These are phyloP conservation scores for Ascochyta viciae-villosae DNA, from an alignment of 2,329 filamentous ascomycete genomes.

Conservation along the genomic window DNA sequence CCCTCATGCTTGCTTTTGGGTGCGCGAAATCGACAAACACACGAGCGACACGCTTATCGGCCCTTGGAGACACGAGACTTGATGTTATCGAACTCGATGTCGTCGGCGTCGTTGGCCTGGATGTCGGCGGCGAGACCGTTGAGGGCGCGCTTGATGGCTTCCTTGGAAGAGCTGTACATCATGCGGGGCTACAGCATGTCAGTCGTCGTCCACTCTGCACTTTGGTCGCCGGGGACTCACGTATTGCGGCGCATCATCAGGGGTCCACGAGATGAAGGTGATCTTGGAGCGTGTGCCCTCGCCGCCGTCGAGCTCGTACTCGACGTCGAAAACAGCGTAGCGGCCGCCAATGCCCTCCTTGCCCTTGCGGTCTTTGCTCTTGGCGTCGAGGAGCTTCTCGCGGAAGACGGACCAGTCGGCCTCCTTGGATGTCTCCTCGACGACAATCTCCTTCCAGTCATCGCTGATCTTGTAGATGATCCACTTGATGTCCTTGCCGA, in stretches of 20 bases:
- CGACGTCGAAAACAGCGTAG: conserved; percentile 86
- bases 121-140: conserved; percentile 78
- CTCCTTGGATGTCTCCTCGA: conserved; percentile 74
- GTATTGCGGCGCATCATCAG: conserved; percentile 76
- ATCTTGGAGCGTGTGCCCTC: conserved; percentile 70
- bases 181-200: conserved; percentile 73
- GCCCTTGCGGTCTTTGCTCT: conserved; percentile 72
- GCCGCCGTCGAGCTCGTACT: conserved; percentile 74
- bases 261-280: conserved; percentile 52
- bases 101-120: conserved; percentile 83
- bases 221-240: conserved; percentile 56
- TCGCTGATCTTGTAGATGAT: conserved; percentile 89
- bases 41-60: conserved; percentile 48
- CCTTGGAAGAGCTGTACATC: conserved; percentile 89
- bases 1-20: conserved; percentile 25
- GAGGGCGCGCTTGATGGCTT: conserved; percentile 80
- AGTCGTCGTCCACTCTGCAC: conserved; percentile 7
- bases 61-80: conserved; percentile 62
- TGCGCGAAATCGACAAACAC: conserved; percentile 28
- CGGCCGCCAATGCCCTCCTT: conserved; percentile 68
- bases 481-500: conserved; percentile 78
- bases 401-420: conserved; percentile 76
- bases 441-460: conserved; percentile 80
- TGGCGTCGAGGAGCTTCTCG: conserved; percentile 76
- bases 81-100: conserved; percentile 79